Percentiles rank a stretch among this genome's conserved stretches.
These are phyloP conservation scores for Colletotrichum tabaci DNA, from an alignment of 2,329 filamentous ascomycete genomes.

Conservation along the genomic window DNA sequence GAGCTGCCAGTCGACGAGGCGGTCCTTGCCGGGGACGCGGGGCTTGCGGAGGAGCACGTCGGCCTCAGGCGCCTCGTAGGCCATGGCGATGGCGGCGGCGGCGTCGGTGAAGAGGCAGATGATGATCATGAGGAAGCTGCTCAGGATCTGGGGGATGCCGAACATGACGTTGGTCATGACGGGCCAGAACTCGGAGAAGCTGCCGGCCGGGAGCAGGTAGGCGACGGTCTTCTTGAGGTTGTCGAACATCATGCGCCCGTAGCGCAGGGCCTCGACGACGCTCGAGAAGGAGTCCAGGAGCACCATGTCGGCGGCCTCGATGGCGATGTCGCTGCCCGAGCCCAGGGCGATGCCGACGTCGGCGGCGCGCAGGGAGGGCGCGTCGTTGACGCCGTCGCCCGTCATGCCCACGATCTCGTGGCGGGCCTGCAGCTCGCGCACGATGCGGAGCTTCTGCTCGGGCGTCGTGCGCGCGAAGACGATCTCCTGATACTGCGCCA, in stretches of 20 bases:
- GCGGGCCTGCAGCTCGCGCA: slow-evolving; percentile 78
- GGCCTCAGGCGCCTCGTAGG: slow-evolving; percentile 83
- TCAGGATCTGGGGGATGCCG: slow-evolving; percentile 80
- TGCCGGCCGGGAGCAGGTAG: slow-evolving; percentile 81
- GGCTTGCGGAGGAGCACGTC: slow-evolving; percentile 80
- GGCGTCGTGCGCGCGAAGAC: slow-evolving; percentile 84
- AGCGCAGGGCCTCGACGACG: slow-evolving; percentile 80
- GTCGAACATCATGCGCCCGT: slow-evolving; percentile 83
- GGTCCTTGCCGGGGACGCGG: slow-evolving; percentile 77
- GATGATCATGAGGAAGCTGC: slow-evolving; percentile 80
- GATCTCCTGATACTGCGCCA: slow-evolving; percentile 78
- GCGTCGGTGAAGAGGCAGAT: slow-evolving; percentile 85
- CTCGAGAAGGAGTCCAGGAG: slow-evolving; percentile 82
- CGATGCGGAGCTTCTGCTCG: slow-evolving; percentile 84
- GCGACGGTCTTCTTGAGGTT: slow-evolving; percentile 84
- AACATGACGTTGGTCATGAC: slow-evolving; percentile 81
- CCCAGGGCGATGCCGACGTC: slow-evolving; percentile 89
- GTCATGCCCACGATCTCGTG: slow-evolving; percentile 84
- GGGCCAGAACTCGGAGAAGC: slow-evolving; percentile 83
- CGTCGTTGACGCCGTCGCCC: slow-evolving; percentile 90
- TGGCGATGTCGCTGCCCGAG: slow-evolving; percentile 85
- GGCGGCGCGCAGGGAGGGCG: slow-evolving; percentile 83
- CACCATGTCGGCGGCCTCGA: slow-evolving; percentile 86
- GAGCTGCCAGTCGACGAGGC: slow-evolving; percentile 81
- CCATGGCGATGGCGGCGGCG: slow-evolving; percentile 79